Conservation (phyloP, 2,329 filamentous ascomycete genomes). For the Cladophialophora bantiana region DNA sequence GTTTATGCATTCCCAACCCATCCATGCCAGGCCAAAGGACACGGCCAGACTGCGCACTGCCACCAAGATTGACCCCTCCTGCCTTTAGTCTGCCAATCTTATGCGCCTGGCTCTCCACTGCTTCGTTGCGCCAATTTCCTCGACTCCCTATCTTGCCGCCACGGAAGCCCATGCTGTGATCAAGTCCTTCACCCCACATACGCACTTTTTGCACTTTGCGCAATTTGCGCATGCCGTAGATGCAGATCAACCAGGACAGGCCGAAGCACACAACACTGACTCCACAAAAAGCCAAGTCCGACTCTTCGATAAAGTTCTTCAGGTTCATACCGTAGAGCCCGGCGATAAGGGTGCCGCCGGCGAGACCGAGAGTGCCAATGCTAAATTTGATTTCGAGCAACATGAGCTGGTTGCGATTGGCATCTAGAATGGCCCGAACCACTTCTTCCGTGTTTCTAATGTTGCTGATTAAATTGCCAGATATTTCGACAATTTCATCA, state of each 20-base stretch:
- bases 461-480: conserved; percentile 87
- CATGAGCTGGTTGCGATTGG: conserved; percentile 98
- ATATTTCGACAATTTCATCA: conserved; percentile 96
- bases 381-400: conserved; percentile 95
- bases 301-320: conserved; percentile 98
- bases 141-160: conserved; percentile 24
- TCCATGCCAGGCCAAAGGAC: conserved; percentile 43
- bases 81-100: conserved; percentile 48
- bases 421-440: conserved; percentile 94
- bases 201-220: conserved; percentile 85
- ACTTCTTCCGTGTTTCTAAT: conserved; percentile 99
- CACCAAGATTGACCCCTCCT: conserved; percentile 19
- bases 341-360: conserved; percentile 91
- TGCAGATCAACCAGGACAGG: conserved; percentile 78
- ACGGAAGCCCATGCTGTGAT: conserved; percentile 38
- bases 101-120: conserved; percentile 49
- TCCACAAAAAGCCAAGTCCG: conserved; percentile 79
- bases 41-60: conserved; percentile 28
- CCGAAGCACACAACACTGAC: conserved; percentile 74
- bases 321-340: conserved; percentile 99
- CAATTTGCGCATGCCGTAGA: conserved; percentile 83
- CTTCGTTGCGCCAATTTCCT: conserved; percentile 53
- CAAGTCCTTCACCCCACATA: conserved; percentile 73
- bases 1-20: conserved; percentile 39
- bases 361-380: conserved; percentile 92